Evolutionary conservation across 805 yeast genomes (phyloP), one percentile per base, ranked within the genome.

Genomic region (Ogataea dorogensis): DNA sequence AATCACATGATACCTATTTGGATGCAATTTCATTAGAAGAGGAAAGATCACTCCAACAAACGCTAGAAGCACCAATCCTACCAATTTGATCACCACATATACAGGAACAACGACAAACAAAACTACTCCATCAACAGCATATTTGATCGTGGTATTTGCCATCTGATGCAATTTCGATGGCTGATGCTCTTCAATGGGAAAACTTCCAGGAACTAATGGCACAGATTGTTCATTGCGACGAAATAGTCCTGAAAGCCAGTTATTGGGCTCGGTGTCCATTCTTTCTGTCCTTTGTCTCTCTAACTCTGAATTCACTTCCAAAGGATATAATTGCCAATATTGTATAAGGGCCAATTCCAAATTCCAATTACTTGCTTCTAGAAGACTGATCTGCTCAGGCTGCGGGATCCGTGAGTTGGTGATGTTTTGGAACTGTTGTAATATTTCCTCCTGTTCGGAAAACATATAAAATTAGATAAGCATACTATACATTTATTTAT

Each of bases 21-120:
- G 51, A 17, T 52, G 53, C 9, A 57, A 10, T 29, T 40, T 49
- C 31, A 36, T 41, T 11, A 51, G 9, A 8, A 58, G 20, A 3
- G 65, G 61, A 10, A 51, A 33, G 0, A 48, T 12, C 10, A 36
- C 22, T 1, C 54, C 52, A 16, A 54, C 39, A 4, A 56, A 24
- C 1, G 55, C 35, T 17, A 48, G 40, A 12, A 51, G 10, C 4
- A 45, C 17, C 6, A 40, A 25, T 7, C 57, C 51, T 2, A 46
- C 4, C 3, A 53, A 8, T 26, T 49, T 46, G 24, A 55, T 47
- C 2, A 51, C 5, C 6, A 54, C 26, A 23, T 53, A 51, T 10
- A 57, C 17, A 5, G 63, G 65, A 5, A 59, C 46, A 4, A 55
- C 39, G 2, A 58, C 19, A 4, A 56, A 24, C 21, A 48, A 45